Conservation (phyloP, 2,329 filamentous ascomycete species). For the Dothiorella sarmentorum region DNA sequence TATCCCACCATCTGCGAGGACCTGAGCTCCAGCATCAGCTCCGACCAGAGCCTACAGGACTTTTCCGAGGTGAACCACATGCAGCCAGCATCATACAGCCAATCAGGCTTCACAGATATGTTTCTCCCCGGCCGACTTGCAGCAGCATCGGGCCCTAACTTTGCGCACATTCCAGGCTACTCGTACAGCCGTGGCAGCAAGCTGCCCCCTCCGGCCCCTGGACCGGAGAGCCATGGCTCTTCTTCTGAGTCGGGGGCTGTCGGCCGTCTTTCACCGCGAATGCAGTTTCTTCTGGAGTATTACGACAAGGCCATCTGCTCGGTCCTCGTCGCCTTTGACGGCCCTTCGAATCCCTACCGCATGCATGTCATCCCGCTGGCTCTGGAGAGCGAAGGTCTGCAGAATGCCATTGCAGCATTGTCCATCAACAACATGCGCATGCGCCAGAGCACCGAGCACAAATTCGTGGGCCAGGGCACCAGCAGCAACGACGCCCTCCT, state of each 20-base stretch:
- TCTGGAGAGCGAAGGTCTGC: conserved; percentile 73
- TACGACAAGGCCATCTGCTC: conserved; percentile 91
- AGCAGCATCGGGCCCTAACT: conserved; percentile 18
- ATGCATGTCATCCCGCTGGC: conserved; percentile 78
- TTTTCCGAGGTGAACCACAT: conserved; percentile 40
- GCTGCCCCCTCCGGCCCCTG: conserved; percentile 5
- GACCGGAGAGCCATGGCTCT: conserved; percentile 16
- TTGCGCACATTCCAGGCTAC: conserved; percentile 30
- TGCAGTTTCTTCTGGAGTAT: conserved; percentile 88
- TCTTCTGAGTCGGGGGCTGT: conserved; percentile 18
- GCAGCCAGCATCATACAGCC: conserved; percentile 32
- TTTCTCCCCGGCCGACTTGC: conserved; percentile 25
- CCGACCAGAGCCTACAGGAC: conserved; percentile 44
- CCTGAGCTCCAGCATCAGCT: conserved; percentile 46
- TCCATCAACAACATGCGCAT: conserved; percentile 88
- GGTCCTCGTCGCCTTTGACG: conserved; percentile 87
- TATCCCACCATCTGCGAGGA: conserved; percentile 37
- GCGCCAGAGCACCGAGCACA: conserved; percentile 61
- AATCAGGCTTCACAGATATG: conserved; percentile 36
- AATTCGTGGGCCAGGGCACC: conserved; percentile 30
- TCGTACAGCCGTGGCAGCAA: conserved; percentile 28
- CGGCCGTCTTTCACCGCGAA: conserved; percentile 64
- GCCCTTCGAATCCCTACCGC: conserved; percentile 79
- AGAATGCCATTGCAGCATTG: conserved; percentile 86
- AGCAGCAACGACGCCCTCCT: conserved; percentile 32